Percentiles rank a stretch among this genome's conserved stretches.
Conservation (phyloP, 2,329 filamentous ascomycete species). For the Penicillium sp. region DNA sequence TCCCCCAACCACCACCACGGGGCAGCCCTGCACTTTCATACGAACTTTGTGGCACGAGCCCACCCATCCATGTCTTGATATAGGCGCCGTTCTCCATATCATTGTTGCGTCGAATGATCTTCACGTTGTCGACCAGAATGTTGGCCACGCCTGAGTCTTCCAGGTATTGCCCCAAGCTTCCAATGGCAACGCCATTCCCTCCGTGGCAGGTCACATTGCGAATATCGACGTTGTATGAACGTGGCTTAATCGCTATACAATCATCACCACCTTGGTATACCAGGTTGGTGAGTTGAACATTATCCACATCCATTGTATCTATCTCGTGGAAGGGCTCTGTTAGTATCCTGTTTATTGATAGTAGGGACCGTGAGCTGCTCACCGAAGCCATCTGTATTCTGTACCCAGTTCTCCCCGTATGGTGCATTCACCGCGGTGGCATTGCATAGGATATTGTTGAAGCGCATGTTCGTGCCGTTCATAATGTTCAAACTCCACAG, state of each 20-base stretch:
- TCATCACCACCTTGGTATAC: conserved; percentile 59
- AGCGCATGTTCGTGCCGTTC: conserved; percentile 56
- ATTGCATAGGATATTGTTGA: conserved; percentile 54
- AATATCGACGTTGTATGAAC: conserved; percentile 59
- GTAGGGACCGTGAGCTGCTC: neutral
- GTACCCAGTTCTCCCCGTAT: conserved; percentile 56
- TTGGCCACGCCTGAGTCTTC: conserved; percentile 55
- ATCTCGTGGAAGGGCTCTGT: neutral
- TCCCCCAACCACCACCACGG: conserved; percentile 57
- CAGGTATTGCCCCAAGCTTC: conserved; percentile 56
- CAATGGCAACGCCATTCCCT: conserved; percentile 55
- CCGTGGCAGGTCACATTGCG: conserved; percentile 57
- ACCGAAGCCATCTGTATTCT: conserved; percentile 59
- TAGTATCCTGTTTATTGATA: neutral
- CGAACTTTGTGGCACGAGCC: conserved; percentile 43
- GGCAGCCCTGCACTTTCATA: conserved; percentile 54
- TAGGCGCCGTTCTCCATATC: conserved; percentile 53
- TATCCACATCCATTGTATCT: conserved; percentile 56
- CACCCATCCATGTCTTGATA: conserved; percentile 60
- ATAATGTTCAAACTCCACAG: conserved; percentile 59
- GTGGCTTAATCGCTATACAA: conserved; percentile 63
- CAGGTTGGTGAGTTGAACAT: conserved; percentile 53
- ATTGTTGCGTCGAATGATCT: conserved; percentile 46
- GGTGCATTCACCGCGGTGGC: conserved; percentile 53
- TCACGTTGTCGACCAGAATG: conserved; percentile 49